These are phyloP conservation scores for Dendrobium nobile DNA, from an alignment of 106 monocot species.

Conservation along the genomic window DNA sequence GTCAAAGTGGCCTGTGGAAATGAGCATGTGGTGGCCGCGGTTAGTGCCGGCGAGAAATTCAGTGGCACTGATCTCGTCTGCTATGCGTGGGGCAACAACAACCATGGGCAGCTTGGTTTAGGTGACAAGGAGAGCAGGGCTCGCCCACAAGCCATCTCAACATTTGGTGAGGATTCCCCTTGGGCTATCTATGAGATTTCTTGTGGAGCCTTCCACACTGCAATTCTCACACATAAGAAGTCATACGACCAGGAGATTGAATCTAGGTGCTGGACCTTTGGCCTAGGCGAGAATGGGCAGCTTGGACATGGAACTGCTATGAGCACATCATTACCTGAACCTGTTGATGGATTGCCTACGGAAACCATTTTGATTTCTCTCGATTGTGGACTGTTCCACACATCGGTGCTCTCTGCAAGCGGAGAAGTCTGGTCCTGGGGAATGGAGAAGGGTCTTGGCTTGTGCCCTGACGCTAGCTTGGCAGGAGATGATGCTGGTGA, in stretches of 20 bases:
- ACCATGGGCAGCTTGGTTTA: slow-evolving; percentile 71
- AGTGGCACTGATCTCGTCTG: slow-evolving; percentile 39
- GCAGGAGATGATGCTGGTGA: slow-evolving; percentile 47
- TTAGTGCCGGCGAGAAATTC: slow-evolving; percentile 47
- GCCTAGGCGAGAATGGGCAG: slow-evolving; percentile 79
- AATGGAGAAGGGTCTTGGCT: slow-evolving; percentile 77
- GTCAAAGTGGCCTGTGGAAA: slow-evolving; percentile 87
- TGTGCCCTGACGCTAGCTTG: slow-evolving; percentile 66
- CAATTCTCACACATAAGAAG: slow-evolving; percentile 50
- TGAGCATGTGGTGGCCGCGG: slow-evolving; percentile 65
- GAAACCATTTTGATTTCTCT: slow-evolving; percentile 54
- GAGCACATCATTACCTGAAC: slow-evolving; percentile 29
- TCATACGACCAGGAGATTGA: slow-evolving; percentile 34
- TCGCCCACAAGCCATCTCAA: slow-evolving; percentile 33
- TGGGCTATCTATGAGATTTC: slow-evolving; percentile 74
- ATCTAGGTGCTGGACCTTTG: slow-evolving; percentile 80
- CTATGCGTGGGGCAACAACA: slow-evolving; percentile 85
- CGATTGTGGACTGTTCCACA: slow-evolving; percentile 84
- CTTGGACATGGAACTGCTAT: slow-evolving; percentile 59
- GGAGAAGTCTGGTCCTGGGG: slow-evolving; percentile 89
- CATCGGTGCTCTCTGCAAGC: slow-evolving; percentile 47
- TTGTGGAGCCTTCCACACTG: slow-evolving; percentile 75
- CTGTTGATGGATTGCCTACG: slow-evolving; percentile 33
- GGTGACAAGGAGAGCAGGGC: slow-evolving; percentile 44
- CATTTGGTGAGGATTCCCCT: slow-evolving; percentile 45